These are phyloP conservation scores for Gracilariopsis chorda DNA, from an alignment of 23 red algal genomes.

Conservation along the genomic window DNA sequence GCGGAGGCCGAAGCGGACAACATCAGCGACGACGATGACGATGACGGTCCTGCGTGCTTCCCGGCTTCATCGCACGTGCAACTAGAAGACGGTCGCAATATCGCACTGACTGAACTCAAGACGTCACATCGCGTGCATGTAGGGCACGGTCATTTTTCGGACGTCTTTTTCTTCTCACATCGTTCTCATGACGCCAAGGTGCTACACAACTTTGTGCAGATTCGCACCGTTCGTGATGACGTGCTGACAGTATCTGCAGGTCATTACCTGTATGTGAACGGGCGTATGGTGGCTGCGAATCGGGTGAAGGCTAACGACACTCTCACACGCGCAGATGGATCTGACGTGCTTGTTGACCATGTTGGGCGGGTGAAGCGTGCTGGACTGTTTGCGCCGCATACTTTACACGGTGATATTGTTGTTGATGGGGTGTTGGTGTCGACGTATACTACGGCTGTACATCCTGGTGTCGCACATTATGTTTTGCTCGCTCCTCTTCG, in stretches of 20 bases:
- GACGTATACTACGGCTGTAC: constrained; percentile 61
- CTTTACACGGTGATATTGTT: constrained; percentile 50
- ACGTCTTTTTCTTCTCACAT: constrained; percentile 73
- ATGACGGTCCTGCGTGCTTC: constrained; percentile 26
- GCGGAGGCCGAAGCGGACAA: not conserved
- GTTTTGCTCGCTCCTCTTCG: constrained; percentile 46
- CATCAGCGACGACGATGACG: not conserved
- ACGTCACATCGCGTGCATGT: constrained; percentile 25
- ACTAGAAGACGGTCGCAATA: not conserved
- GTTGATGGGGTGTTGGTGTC: constrained; percentile 59
- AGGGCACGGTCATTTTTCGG: not conserved
- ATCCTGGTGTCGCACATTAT: constrained; percentile 46
- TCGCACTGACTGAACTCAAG: constrained; percentile 4
- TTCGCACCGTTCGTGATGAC: constrained; percentile 5
- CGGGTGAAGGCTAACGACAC: constrained; percentile 2
- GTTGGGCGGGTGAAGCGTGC: not conserved
- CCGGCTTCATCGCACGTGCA: not conserved
- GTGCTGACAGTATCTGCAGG: constrained; percentile 25
- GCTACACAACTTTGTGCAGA: constrained; percentile 15
- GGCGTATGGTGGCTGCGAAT: constrained; percentile 18
- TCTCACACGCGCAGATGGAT: not conserved
- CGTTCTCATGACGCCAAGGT: not conserved
- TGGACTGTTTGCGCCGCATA: constrained; percentile 58
- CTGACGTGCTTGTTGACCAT: not conserved
- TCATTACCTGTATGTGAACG: constrained; percentile 62